These are phyloP conservation scores for Breynia disticha DNA, from an alignment of 441 rosid genomes.

Conservation along the genomic window DNA sequence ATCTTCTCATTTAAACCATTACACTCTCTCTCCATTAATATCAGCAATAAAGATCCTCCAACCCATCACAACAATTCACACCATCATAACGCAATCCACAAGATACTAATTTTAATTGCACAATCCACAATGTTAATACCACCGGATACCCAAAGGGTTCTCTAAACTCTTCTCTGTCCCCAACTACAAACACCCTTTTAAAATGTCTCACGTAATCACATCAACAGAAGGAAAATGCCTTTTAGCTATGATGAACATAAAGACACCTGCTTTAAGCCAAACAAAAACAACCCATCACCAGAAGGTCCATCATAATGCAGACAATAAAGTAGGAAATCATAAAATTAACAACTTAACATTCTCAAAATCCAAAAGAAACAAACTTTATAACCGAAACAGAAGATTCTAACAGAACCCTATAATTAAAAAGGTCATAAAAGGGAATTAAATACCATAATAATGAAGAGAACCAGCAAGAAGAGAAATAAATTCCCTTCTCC, in stretches of 20 bases:
- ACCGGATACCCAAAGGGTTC: constrained; percentile 6
- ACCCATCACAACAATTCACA: constrained; percentile 4
- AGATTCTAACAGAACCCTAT: neutral
- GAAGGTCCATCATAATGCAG: neutral
- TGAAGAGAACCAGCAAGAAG: constrained; percentile 5
- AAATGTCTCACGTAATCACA: neutral
- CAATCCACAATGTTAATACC: constrained; percentile 6
- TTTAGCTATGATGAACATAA: constrained; percentile 6
- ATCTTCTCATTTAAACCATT: constrained; percentile 25
- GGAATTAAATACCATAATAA: constrained; percentile 6
- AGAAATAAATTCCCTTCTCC: neutral
- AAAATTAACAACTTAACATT: constrained; percentile 13
- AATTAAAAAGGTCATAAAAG: neutral
- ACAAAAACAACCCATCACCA: neutral
- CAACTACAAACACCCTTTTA: constrained; percentile 10
- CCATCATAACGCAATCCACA: constrained; percentile 7
- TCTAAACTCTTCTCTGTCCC: constrained; percentile 15
- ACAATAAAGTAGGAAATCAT: constrained; percentile 13
- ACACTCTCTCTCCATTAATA: constrained; percentile 9
- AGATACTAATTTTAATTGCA: constrained; percentile 9
- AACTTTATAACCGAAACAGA: constrained; percentile 15
- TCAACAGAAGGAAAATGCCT: constrained; percentile 5
- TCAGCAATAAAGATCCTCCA: constrained; percentile 3
- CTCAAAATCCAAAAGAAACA: constrained; percentile 5
- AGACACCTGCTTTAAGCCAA: constrained; percentile 15